phyloP scores from a whole-genome alignment of 345 rosid genomes.

The Schrenkiella parvula region DNA sequence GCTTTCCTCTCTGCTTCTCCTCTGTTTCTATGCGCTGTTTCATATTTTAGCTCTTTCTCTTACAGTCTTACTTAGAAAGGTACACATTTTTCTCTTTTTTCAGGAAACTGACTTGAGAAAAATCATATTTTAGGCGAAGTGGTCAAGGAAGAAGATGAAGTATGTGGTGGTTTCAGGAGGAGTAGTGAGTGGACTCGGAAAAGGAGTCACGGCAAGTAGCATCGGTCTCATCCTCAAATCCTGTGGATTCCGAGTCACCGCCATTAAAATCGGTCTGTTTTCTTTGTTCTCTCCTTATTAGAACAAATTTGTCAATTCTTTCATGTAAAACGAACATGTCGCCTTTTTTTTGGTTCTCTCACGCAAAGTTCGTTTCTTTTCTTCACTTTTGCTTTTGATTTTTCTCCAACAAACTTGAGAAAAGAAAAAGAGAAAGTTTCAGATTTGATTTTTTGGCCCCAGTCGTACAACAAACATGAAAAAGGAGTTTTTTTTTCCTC shows the following conservation, averaged over 20 bases:
- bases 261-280: conserved; percentile 34
- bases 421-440: conserved; percentile 12
- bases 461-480: not conserved
- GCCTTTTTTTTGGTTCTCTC: not conserved
- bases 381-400: conserved; percentile 1
- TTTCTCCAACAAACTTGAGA: conserved; percentile 11
- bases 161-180: conserved; percentile 59
- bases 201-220: conserved; percentile 64
- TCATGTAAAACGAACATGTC: conserved; percentile 16
- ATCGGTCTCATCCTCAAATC: conserved; percentile 47
- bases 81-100: not conserved
- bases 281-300: not conserved
- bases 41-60: not conserved
- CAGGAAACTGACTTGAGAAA: conserved; percentile 2
- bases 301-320: not conserved
- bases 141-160: conserved; percentile 38
- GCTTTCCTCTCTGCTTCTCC: not conserved
- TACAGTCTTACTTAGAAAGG: not conserved
- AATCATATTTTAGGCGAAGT: not conserved
- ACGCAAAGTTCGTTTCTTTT: conserved; percentile 19
- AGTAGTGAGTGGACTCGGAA: conserved; percentile 63
- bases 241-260: conserved; percentile 35
- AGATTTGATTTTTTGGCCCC: conserved; percentile 29
- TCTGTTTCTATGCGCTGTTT: conserved; percentile 19
- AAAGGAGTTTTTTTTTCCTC: not conserved